phyloP scores from a whole-genome alignment of 352 stramenopile genomes.

The Globisporangium acanthophoron region DNA sequence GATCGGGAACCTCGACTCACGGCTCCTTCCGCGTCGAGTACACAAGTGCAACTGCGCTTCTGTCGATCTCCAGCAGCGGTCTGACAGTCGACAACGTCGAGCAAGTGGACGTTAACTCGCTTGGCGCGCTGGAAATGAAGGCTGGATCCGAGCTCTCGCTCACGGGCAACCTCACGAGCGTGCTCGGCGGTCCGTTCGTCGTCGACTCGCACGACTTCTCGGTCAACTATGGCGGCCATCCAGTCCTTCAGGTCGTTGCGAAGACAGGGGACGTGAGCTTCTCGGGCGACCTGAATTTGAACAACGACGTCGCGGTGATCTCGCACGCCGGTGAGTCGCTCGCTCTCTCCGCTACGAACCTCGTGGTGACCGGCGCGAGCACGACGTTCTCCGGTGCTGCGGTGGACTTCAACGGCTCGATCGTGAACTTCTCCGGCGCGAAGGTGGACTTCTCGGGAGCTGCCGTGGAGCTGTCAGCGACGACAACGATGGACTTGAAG shows the following conservation, averaged over 20 bases:
- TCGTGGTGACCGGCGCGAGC: slow-evolving; percentile 12
- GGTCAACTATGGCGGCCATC: slow-evolving; percentile 7
- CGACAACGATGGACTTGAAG: slow-evolving; percentile 9
- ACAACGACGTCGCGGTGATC: slow-evolving; percentile 17
- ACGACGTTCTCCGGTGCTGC: slow-evolving; percentile 6
- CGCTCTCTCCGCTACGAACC: slow-evolving; percentile 18
- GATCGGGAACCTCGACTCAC: slow-evolving; percentile 15
- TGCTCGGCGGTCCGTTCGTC: slow-evolving; percentile 21
- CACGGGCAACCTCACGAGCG: slow-evolving; percentile 17
- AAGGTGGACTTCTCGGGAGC: slow-evolving; percentile 10
- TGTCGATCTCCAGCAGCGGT: slow-evolving; percentile 24
- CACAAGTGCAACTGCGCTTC: slow-evolving; percentile 17
- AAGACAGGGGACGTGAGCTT: slow-evolving; percentile 22
- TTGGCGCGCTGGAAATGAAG: slow-evolving; percentile 23
- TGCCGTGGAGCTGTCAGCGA: slow-evolving; percentile 8
- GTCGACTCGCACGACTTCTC: slow-evolving; percentile 24
- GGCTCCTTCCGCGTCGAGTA: slow-evolving; percentile 40
- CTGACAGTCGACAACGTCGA: slow-evolving; percentile 33
- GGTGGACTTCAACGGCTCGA: slow-evolving; percentile 2
- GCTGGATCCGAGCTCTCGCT: slow-evolving; percentile 28
- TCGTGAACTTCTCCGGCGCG: slow-evolving; percentile 1
- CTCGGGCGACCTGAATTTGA: slow-evolving; percentile 19
- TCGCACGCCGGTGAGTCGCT: slow-evolving; percentile 27
- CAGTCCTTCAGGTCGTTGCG: slow-evolving; percentile 17
- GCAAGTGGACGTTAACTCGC: slow-evolving; percentile 24